These are phyloP conservation scores for Linaria vulgaris DNA, from an alignment of 257 asterid species.

Conservation along the genomic window DNA sequence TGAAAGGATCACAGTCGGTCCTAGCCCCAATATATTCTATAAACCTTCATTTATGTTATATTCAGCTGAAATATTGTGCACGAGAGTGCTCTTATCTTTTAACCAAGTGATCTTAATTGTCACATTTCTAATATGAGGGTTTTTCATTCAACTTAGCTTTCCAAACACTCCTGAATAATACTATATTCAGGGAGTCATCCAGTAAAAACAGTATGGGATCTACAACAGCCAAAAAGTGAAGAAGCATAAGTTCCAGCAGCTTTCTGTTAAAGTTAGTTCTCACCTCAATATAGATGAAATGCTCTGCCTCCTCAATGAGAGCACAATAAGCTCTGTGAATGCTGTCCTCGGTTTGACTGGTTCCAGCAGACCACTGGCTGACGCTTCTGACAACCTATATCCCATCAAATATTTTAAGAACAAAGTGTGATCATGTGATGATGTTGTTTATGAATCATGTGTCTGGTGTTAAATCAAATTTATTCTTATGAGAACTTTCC, in stretches of 20 bases:
- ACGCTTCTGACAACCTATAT: conserved; percentile 88
- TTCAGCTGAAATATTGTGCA: neutral
- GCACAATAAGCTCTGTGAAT: conserved; percentile 90
- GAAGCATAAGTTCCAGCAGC: conserved; percentile 1
- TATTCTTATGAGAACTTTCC: conserved; percentile 9
- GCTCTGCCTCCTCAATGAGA: conserved; percentile 82
- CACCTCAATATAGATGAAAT: conserved; percentile 90
- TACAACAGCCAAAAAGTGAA: neutral
- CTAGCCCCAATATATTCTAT: conserved; percentile 14
- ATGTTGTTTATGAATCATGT: neutral
- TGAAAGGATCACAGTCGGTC: neutral
- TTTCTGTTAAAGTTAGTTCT: conserved; percentile 9
- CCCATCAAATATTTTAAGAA: conserved; percentile 17
- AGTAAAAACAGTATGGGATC: neutral
- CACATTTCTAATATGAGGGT: neutral
- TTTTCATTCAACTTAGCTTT: neutral
- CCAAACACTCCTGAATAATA: neutral
- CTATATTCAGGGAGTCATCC: neutral
- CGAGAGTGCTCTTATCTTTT: neutral
- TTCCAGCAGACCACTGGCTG: conserved; percentile 99
- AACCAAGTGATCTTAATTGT: neutral
- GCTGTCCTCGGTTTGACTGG: conserved; percentile 93
- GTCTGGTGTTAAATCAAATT: neutral
- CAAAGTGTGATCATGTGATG: neutral
- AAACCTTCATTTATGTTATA: conserved; percentile 11